Evolutionary conservation across 2,329 filamentous ascomycete genomes (phyloP), one percentile per base, ranked within the genome.

Genomic region (Paracamarosporium sp.): DNA sequence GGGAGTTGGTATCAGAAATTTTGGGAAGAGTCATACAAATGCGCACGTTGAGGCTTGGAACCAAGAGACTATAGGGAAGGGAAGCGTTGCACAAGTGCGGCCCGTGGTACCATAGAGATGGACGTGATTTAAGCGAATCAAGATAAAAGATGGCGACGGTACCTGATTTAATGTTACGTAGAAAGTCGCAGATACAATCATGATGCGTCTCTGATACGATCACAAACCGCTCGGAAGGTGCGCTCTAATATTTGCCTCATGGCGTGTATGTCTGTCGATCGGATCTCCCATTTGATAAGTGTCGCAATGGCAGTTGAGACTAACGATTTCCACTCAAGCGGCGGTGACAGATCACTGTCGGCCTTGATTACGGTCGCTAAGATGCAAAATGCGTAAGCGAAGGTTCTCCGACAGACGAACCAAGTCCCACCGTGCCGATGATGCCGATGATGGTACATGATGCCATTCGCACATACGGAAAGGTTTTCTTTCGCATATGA

Each of bases 361-460:
- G 8, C 25, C 27, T 44, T 53, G n/a, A 53, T 11, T 7, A 53
- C 55, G 4, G 43, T 41, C 6, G n/a, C 50, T 9, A 58, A 38
- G 15, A 58, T 55, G 17, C 41, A 22, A 3, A 58, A 43, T 9
- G 56, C 50, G 27, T 20, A 38, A 13, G 28, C 33, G 17, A 58
- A 58, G 27, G 15, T 58, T 13, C 30, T 35, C 41, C 51, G 25
- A 22, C 50, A 54, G 9, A 36, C 28, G 20, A 48, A 50, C 56
- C 56, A 58, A 24, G 45, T 55, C 15, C 43, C 41, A 8, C 56
- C 56, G 45, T 55, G 56, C 9, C 56, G 51, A 31, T 58, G 45
- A 30, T 54, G 50, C 6, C 36, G 33, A n/a, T 28, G 4, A 27
- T 40, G 15, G 24, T 50, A 22, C 25, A 41, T 30, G 25, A 58